Evolutionary conservation across 306 rosid genomes (phyloP).

Genomic region (Albizia julibrissin): DNA sequence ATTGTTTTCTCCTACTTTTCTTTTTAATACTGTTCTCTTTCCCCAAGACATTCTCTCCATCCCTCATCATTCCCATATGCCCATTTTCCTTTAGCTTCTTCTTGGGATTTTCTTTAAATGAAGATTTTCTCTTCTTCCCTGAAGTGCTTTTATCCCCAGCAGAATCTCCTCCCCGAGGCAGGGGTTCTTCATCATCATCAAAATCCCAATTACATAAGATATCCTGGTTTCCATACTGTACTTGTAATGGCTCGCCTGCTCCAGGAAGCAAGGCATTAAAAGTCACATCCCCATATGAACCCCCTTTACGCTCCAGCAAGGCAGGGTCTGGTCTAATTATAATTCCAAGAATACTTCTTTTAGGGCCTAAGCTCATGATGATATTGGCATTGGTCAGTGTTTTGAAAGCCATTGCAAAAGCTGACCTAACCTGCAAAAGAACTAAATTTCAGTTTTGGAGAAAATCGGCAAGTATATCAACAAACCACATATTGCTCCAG

Average conservation of each 20-base stretch:
- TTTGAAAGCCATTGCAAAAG: slow-evolving; percentile 80
- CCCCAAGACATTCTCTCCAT: slow-evolving; percentile 45
- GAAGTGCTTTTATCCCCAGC: slow-evolving; percentile 40
- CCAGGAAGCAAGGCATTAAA: slow-evolving; percentile 88
- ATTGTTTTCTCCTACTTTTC: slow-evolving; percentile 39
- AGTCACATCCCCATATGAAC: slow-evolving; percentile 65
- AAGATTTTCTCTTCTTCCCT: slow-evolving; percentile 61
- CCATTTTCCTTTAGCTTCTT: slow-evolving; percentile 58
- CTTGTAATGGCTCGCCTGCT: slow-evolving; percentile 74
- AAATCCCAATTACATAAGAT: slow-evolving; percentile 80
- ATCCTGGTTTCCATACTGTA: slow-evolving; percentile 44
- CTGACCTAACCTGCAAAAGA: slow-evolving; percentile 73
- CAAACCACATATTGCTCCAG: not conserved
- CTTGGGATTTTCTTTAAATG: slow-evolving; percentile 43
- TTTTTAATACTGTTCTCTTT: slow-evolving; percentile 44
- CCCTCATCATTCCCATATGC: slow-evolving; percentile 18
- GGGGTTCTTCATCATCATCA: slow-evolving; percentile 66
- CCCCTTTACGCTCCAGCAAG: slow-evolving; percentile 81
- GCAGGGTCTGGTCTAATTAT: slow-evolving; percentile 84
- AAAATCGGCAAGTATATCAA: not conserved
- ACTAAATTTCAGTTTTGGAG: not conserved
- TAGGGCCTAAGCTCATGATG: slow-evolving; percentile 63
- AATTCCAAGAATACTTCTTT: slow-evolving; percentile 90
- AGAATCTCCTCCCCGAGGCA: slow-evolving; percentile 56
- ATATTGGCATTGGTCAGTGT: slow-evolving; percentile 77